Evolutionary conservation across 2,329 filamentous ascomycete genomes (phyloP), one percentile per base, ranked within the genome.

Genomic region (Exophiala sideris): DNA sequence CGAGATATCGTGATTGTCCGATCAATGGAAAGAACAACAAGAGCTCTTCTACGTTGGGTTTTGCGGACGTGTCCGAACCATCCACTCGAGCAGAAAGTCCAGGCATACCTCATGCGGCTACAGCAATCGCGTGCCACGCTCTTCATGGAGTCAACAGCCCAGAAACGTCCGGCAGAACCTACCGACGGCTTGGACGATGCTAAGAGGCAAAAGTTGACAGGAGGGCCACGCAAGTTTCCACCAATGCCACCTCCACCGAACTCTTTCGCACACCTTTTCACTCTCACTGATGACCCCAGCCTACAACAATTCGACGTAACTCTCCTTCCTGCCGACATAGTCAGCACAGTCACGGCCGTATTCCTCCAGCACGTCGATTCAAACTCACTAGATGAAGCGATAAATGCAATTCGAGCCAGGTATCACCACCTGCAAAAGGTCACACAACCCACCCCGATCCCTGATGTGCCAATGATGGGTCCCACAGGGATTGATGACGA

Each of bases 1-100:
- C 89, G 85, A 67, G 81, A 83, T 46, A 90, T 87, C 64, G 87
- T 99, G 56, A 83, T 92, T 64, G 81, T 95, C 57, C 90, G 86
- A 71, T 97, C 92, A 4, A 94, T 99, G 84, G 92, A 96, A 70
- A 90, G 95, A 68, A 99, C 94, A 20, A 88, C 88, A 2, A 83
- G 91, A 64, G 84, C 91, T 62, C 75, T 99, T 44, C 78, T 97
- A 36, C 81, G 91, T 49, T 91, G 96, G 71, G 76, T 96, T 49
- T 78, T 87, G 62, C 92, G 92, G 74, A 91, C 91, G 65, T 91
- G 94, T 63, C 88, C 89, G 2, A 87, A 88, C 51, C 88, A 91
- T 62, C 85, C 89, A 0, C 77, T 91, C 49, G 80, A 82, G 18
- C 80, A 80, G 0, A 86, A 89, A 57, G 94, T 99, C 69, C 89